Conservation (phyloP, 495 filamentous ascomycete genomes). For the Lasiosphaeria ovina region DNA sequence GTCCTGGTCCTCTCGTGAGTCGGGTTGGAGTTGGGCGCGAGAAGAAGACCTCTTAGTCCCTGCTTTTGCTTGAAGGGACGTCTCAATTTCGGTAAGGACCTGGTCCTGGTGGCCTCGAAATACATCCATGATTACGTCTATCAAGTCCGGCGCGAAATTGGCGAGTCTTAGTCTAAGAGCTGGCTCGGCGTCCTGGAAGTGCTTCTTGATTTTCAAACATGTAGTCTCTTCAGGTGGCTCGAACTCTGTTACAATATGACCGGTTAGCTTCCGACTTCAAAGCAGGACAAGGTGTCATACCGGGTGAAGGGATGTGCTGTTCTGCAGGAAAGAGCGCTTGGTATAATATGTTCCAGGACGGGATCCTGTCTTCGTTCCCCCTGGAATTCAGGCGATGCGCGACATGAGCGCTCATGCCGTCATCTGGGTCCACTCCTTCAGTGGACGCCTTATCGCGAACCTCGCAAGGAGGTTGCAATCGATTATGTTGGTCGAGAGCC, state of each 20-base stretch:
- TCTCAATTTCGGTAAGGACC: conserved; percentile 2
- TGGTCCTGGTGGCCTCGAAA: conserved; percentile 1
- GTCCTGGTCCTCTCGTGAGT: not conserved
- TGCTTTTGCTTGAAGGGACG: not conserved
- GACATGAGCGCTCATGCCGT: conserved; percentile 4
- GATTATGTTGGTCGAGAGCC: not conserved
- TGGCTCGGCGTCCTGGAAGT: not conserved
- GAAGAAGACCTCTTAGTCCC: conserved; percentile 3
- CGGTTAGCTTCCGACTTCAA: conserved; percentile 1
- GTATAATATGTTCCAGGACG: not conserved
- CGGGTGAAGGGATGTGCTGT: not conserved
- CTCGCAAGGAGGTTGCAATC: not conserved
- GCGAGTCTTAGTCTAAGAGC: not conserved
- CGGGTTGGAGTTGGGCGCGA: not conserved
- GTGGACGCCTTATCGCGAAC: not conserved
- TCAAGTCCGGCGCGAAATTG: not conserved
- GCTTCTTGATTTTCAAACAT: not conserved
- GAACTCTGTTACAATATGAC: conserved; percentile 1
- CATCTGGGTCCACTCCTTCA: conserved; percentile 5
- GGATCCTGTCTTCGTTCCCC: not conserved
- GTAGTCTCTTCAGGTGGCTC: conserved; percentile 9
- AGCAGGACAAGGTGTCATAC: not conserved
- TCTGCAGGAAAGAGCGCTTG: not conserved
- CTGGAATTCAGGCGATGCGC: conserved; percentile 5
- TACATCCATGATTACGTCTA: not conserved